Conservation (phyloP, 768 basidiomycete species). For the Gelatoporia subvermispora region DNA sequence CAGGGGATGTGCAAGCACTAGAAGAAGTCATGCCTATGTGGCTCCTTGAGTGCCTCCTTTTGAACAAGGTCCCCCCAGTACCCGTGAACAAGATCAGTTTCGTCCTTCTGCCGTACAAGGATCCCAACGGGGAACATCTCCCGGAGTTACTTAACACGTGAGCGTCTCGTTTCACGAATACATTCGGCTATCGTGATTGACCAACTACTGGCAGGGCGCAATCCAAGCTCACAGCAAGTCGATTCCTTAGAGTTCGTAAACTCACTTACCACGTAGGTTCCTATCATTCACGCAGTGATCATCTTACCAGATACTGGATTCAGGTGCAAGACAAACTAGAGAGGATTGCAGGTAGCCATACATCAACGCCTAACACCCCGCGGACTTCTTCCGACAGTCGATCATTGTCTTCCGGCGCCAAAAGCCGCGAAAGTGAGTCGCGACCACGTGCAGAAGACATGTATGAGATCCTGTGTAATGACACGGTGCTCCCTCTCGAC, state of each 20-base stretch:
- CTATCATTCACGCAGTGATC: not conserved
- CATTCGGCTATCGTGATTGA: not conserved
- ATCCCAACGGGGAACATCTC: slow-evolving; percentile 53
- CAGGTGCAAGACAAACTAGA: slow-evolving; percentile 85
- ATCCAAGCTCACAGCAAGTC: slow-evolving; percentile 84
- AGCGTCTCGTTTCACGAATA: slow-evolving; percentile 25
- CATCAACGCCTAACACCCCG: slow-evolving; percentile 26
- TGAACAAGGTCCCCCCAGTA: slow-evolving; percentile 50
- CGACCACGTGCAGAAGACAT: slow-evolving; percentile 51
- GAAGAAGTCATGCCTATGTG: slow-evolving; percentile 83
- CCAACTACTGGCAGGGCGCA: slow-evolving; percentile 49
- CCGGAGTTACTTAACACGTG: slow-evolving; percentile 86
- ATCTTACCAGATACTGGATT: not conserved
- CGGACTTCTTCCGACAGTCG: slow-evolving; percentile 36
- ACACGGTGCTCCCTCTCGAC: slow-evolving; percentile 71
- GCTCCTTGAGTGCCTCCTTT: slow-evolving; percentile 82
- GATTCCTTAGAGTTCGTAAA: slow-evolving; percentile 82
- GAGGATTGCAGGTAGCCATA: slow-evolving; percentile 35
- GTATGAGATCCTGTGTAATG: slow-evolving; percentile 88
- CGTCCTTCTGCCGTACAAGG: slow-evolving; percentile 76
- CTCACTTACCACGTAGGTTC: slow-evolving; percentile 69
- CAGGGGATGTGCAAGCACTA: slow-evolving; percentile 47
- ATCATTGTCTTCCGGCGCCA: slow-evolving; percentile 13
- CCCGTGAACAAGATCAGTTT: slow-evolving; percentile 81
- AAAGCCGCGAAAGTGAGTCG: slow-evolving; percentile 15